Conservation (phyloP, 495 filamentous ascomycete genomes). For the Penicillium bialowiezense region DNA sequence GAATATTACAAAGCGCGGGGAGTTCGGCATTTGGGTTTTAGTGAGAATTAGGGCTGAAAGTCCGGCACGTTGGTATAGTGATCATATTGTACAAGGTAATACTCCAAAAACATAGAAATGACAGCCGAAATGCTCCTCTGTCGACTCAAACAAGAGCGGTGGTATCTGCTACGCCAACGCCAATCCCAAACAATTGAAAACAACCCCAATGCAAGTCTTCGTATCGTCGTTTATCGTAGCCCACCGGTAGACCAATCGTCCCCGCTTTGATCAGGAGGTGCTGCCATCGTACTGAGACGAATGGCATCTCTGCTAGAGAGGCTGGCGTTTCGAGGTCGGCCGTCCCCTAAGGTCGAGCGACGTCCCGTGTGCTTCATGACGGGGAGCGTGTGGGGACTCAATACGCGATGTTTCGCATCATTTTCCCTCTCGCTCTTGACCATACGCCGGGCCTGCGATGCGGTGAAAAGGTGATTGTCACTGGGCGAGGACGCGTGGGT, state of each 20-base stretch:
- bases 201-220: constrained; percentile 11
- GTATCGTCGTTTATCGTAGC: constrained; percentile 15
- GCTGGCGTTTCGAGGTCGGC: constrained; percentile 43
- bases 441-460: constrained; percentile 68
- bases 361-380: constrained; percentile 58
- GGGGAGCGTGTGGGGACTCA: constrained; percentile 63
- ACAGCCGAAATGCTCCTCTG: constrained; percentile 4
- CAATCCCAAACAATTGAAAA: constrained; percentile 22
- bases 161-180: constrained; percentile 36
- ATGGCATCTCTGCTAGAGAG: constrained; percentile 42
- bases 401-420: constrained; percentile 53
- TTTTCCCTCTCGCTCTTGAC: constrained; percentile 61
- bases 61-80: background rate
- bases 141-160: constrained; percentile 20
- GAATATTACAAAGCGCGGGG: constrained; percentile 15
- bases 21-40: background rate
- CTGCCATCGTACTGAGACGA: constrained; percentile 40
- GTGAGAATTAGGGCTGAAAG: background rate
- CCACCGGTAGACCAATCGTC: constrained; percentile 13
- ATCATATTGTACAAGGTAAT: constrained; percentile 14
- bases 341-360: constrained; percentile 51
- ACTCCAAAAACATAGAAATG: constrained; percentile 10
- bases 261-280: constrained; percentile 19
- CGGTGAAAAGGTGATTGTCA: constrained; percentile 62
- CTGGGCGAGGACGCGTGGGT: constrained; percentile 54